Evolutionary conservation across 2,329 filamentous ascomycete genomes (phyloP).

Genomic region (Xylaria multiplex): DNA sequence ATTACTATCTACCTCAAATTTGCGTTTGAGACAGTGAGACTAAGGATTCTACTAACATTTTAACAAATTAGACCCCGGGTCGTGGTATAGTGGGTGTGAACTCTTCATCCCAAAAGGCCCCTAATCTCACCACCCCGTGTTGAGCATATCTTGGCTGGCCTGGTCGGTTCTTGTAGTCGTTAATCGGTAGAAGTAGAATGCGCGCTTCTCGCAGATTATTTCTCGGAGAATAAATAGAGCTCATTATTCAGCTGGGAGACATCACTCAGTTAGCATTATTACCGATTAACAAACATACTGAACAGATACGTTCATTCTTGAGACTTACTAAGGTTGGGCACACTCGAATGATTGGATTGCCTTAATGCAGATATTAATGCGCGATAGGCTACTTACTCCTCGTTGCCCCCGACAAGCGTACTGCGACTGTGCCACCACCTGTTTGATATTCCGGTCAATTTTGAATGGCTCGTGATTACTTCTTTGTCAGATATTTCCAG

Average conservation of each 20-base stretch:
- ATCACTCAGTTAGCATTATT: background rate
- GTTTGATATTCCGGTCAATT: background rate
- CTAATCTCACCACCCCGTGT: background rate
- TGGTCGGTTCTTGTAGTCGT: background rate
- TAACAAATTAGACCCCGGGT: background rate
- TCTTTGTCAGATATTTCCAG: background rate
- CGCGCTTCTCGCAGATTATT: background rate
- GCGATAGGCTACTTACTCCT: background rate
- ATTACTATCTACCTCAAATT: background rate
- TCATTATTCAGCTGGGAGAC: background rate
- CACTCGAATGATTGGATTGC: background rate
- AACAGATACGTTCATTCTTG: background rate
- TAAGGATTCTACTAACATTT: background rate
- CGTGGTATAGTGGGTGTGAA: background rate
- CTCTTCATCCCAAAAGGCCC: background rate
- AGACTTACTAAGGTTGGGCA: background rate
- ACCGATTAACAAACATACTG: background rate
- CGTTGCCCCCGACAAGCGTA: background rate
- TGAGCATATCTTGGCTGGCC: background rate
- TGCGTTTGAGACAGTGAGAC: background rate
- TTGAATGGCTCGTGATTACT: background rate
- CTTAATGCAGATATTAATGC: background rate
- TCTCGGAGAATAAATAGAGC: background rate
- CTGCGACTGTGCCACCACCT: background rate
- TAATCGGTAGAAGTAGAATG: background rate